phyloP scores from a whole-genome alignment of 225 moss, liverwort and hornwort genomes.

The Antitrichia curtipendula region DNA sequence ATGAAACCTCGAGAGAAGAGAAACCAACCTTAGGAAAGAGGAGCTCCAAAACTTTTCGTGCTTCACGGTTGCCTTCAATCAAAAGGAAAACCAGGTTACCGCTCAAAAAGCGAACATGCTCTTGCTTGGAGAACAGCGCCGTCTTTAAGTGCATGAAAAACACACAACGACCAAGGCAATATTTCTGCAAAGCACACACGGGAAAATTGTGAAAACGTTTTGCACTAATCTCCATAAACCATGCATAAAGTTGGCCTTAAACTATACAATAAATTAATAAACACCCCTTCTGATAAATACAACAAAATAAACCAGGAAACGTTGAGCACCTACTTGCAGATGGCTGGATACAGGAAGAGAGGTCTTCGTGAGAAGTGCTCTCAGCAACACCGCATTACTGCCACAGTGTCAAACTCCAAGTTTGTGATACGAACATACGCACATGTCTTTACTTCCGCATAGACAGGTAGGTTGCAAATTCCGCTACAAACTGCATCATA shows the following conservation, averaged over 20 bases:
- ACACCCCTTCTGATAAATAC: not conserved
- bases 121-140: constrained; percentile 74
- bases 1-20: not conserved
- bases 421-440: not conserved
- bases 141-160: constrained; percentile 70
- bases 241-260: not conserved
- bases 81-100: constrained; percentile 76
- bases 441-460: not conserved
- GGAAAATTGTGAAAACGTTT: not conserved
- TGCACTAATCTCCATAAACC: not conserved
- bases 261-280: not conserved
- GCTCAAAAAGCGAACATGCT: constrained; percentile 68
- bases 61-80: constrained; percentile 75
- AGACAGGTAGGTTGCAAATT: not conserved
- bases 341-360: constrained; percentile 58
- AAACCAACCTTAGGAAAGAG: constrained; percentile 68
- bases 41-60: constrained; percentile 68
- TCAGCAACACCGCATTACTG: constrained; percentile 77
- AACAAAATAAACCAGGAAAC: not conserved
- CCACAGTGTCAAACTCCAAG: constrained; percentile 22
- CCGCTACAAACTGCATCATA: not conserved
- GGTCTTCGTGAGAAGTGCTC: constrained; percentile 69
- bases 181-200: constrained; percentile 48
- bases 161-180: constrained; percentile 86
- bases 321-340: constrained; percentile 53